Percentiles rank a stretch among this genome's conserved stretches.
Conservation (phyloP, 2,329 filamentous ascomycete species). For the Aspergillus sp. region DNA sequence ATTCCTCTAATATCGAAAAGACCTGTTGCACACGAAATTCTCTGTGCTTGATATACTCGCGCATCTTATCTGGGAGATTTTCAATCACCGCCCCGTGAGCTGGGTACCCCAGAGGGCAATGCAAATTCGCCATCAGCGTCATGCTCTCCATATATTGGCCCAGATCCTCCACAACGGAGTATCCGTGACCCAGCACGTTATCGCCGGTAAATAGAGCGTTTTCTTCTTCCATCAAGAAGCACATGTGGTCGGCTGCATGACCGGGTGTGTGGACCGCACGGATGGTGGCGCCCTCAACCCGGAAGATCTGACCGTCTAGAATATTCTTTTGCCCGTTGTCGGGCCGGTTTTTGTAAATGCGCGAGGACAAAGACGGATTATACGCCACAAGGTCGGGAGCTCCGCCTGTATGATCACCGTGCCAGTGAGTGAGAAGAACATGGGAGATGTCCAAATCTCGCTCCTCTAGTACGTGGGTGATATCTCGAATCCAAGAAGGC, state of each 20-base stretch:
- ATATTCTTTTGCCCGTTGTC: conserved; percentile 34
- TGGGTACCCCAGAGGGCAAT: conserved; percentile 44
- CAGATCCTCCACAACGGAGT: conserved; percentile 42
- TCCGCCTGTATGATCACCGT: conserved; percentile 46
- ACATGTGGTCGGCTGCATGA: conserved; percentile 74
- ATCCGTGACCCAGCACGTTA: conserved; percentile 68
- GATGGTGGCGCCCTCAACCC: conserved; percentile 41
- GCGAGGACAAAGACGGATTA: conserved; percentile 25
- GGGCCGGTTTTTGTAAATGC: conserved; percentile 43
- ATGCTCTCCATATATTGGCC: conserved; percentile 38
- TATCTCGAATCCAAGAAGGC: conserved; percentile 1
- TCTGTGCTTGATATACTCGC: conserved; percentile 37
- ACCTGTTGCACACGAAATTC: conserved; percentile 43
- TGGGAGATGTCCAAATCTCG: conserved; percentile 36
- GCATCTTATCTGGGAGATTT: conserved; percentile 43
- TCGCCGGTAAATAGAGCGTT: conserved; percentile 78
- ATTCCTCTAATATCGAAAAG: conserved; percentile 31
- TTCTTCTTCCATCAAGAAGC: conserved; percentile 69
- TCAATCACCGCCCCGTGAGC: conserved; percentile 45
- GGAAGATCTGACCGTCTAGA: conserved; percentile 37
- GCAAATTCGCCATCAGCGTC: conserved; percentile 32
- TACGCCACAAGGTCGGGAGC: conserved; percentile 38
- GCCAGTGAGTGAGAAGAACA: conserved; percentile 47
- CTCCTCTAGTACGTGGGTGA: background rate
- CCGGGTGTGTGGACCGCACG: conserved; percentile 56